Conservation (phyloP, 129 eudicot genomes). For the Logfia minima region DNA sequence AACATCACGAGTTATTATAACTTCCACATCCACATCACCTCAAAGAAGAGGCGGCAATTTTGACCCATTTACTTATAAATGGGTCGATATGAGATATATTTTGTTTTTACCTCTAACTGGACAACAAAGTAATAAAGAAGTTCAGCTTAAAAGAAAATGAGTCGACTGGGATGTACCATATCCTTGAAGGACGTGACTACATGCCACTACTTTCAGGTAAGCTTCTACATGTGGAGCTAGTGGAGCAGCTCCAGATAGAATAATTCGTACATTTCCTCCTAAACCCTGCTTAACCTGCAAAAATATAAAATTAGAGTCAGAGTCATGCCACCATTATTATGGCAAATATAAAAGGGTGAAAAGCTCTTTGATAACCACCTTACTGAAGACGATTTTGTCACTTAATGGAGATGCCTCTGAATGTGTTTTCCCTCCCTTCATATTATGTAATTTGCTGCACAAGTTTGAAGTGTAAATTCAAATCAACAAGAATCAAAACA, state of each 20-base stretch:
- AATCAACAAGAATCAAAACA: not conserved
- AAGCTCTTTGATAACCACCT: slow-evolving; percentile 41
- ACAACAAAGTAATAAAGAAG: not conserved
- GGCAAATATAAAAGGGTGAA: not conserved
- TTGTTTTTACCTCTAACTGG: not conserved
- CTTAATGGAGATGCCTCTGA: slow-evolving; percentile 75
- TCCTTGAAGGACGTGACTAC: slow-evolving; percentile 77
- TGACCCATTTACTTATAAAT: not conserved
- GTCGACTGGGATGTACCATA: slow-evolving; percentile 42
- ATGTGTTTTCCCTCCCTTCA: slow-evolving; percentile 76
- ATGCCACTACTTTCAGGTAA: slow-evolving; percentile 65
- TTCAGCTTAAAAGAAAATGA: not conserved
- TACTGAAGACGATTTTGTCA: slow-evolving; percentile 85
- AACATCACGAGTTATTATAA: not conserved
- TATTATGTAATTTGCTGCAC: slow-evolving; percentile 65
- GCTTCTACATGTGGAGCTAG: slow-evolving; percentile 77
- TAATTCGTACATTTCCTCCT: slow-evolving; percentile 72
- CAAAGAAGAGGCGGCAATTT: not conserved
- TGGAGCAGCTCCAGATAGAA: slow-evolving; percentile 86
- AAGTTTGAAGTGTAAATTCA: slow-evolving; percentile 17
- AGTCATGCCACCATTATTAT: not conserved
- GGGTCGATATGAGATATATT: not conserved
- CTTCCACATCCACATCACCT: not conserved
- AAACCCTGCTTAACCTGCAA: slow-evolving; percentile 66
- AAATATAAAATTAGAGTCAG: not conserved